phyloP scores from a whole-genome alignment of 371 early-diverging fungal genomes.

The Haplosporangium sp. region DNA sequence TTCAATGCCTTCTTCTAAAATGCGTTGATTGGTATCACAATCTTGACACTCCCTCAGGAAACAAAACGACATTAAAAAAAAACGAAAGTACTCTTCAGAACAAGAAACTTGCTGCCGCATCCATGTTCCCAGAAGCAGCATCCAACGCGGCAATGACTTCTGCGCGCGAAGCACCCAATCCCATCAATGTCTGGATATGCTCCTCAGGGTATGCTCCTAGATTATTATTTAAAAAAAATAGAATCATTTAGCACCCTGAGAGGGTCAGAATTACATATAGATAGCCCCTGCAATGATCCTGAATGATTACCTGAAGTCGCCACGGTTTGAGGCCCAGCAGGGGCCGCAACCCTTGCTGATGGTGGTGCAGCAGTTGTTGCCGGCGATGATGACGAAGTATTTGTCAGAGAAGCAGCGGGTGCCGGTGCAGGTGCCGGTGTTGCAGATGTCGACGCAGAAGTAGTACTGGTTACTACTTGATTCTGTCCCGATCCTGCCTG shows the following conservation, averaged over 20 bases:
- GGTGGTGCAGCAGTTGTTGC: slow-evolving; percentile 3
- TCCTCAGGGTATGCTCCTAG: slow-evolving; percentile 60
- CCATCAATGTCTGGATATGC: slow-evolving; percentile 67
- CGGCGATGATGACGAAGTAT: slow-evolving; percentile 13
- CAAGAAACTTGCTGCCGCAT: slow-evolving; percentile 86
- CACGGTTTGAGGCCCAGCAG: background rate
- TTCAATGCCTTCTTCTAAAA: background rate
- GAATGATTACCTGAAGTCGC: background rate
- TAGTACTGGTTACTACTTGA: background rate
- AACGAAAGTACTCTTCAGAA: slow-evolving; percentile 55
- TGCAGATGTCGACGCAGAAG: background rate
- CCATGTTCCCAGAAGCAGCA: slow-evolving; percentile 84
- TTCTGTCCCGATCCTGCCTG: slow-evolving; percentile 51
- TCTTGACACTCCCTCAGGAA: too few relatives aligned
- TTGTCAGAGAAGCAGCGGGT: slow-evolving; percentile 12
- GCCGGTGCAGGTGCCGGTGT: slow-evolving; percentile 7
- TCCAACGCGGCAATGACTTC: slow-evolving; percentile 87
- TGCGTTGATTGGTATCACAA: too few relatives aligned
- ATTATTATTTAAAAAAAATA: background rate
- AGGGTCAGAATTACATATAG: too few relatives aligned
- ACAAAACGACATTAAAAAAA: background rate
- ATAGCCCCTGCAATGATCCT: too few relatives aligned
- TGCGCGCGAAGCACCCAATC: slow-evolving; percentile 71
- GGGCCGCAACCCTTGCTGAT: slow-evolving; percentile 25
- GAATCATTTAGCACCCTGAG: background rate